Base-by-base conservation (phyloP, 345 rosid species). In the Dipteronia sinensis region DNA sequence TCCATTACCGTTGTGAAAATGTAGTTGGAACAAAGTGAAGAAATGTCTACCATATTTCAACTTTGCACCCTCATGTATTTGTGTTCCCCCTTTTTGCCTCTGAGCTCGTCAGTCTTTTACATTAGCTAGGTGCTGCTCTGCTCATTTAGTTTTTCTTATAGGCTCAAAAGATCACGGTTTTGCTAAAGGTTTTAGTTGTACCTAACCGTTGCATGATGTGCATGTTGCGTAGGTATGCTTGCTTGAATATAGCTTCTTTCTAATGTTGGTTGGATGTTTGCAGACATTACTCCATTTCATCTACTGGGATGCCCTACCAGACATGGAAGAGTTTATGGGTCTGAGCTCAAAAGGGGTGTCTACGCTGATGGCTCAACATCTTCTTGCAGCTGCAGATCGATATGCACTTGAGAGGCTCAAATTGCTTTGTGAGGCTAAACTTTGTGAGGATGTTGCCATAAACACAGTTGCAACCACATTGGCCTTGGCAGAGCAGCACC, bases 401-500 rank as follows among this genome's bases (percentile, higher is more conserved):
- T 94, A 92, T 80, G 90, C 89, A 25, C 82, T 92, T 22, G 93
- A 91, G 61, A 86, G 96, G 84, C 90, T 94, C 65, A 89, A 87
- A 80, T 76, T 90, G 79, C 85, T 93, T 2, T 93, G 92, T 44
- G 95, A 93, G 78, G 79, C 89, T 56, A 85, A 87, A 68, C 93
- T 94, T 10, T 89, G 96, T 74, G 88, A 89, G 78, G 90, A 86
- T 81, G 90, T 94, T 74, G 82, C 90, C 59, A 88, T 85, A 79
- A 84, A 92, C 83, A 89, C 95, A 0, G 96, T 91, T 49, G 96
- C 98, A 78, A 92, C 93, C 19, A 89, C 92, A 4, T 82, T 94
- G 73, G 93, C 92, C 62, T 85, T 94, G 80, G 97, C 97, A 29
- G 96, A 92, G 79, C 98, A 88, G 81, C 96, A 94, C 81, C 94